A percentile compares a stretch with the other conserved stretches of the same genome.
phyloP scores from a whole-genome alignment of 805 yeast genomes.

The Wickerhamomyces hampshirensis region DNA sequence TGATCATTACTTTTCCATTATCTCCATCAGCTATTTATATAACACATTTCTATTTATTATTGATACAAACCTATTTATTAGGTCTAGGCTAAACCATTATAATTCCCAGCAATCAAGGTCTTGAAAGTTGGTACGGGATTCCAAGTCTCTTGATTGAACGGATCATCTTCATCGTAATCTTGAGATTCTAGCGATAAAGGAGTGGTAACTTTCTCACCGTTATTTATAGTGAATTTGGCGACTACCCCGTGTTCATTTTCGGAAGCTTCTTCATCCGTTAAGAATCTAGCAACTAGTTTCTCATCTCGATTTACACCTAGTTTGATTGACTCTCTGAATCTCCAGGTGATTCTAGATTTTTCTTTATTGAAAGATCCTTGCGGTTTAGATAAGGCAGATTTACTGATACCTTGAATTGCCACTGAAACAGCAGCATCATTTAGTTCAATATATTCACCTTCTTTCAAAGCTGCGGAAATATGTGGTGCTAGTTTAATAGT shows the following conservation, averaged over 20 bases:
- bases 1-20: too few species aligned
- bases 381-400: conserved; percentile 84
- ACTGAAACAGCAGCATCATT: conserved; percentile 40
- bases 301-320: conserved; percentile 43
- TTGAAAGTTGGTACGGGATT: conserved; percentile 27
- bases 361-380: conserved; percentile 88
- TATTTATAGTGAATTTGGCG: conserved; percentile 51
- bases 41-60: too few species aligned
- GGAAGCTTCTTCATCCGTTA: conserved; percentile 65
- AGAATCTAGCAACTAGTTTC: conserved; percentile 79
- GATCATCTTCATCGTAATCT: conserved; percentile 32
- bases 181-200: conserved; percentile 35
- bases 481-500: conserved; percentile 54
- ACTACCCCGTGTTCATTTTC: conserved; percentile 75
- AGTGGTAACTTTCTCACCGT: conserved; percentile 38
- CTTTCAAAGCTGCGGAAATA: conserved; percentile 31
- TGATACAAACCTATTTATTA: background rate
- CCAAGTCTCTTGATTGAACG: conserved; percentile 35
- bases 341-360: conserved; percentile 83
- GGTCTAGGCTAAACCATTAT: conserved; percentile 26
- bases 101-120: conserved; percentile 34
- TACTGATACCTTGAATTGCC: conserved; percentile 58
- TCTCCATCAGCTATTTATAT: too few species aligned
- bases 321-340: conserved; percentile 42
- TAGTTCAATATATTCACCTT: conserved; percentile 32